phyloP scores from a whole-genome alignment of 2,329 filamentous ascomycete genomes.

The Pseudocercospora cruenta region DNA sequence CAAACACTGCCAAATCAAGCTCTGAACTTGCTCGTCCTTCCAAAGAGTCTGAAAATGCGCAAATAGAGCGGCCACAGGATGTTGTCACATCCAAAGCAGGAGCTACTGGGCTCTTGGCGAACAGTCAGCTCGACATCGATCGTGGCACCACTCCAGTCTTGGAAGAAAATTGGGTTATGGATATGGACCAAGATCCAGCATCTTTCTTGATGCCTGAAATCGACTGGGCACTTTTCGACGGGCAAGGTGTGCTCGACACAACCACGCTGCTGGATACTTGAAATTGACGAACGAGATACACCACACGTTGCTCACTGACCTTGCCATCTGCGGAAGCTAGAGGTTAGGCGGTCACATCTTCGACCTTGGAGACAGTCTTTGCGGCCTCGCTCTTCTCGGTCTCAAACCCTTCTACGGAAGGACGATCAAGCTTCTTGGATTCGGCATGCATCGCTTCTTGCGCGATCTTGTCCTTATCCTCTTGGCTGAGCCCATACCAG shows the following conservation, averaged over 20 bases:
- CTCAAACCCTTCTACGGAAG: not conserved
- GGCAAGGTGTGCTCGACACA: not conserved
- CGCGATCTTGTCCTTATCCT: conserved; percentile 27
- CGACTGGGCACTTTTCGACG: conserved; percentile 7
- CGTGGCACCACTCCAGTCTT: not conserved
- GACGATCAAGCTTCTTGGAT: not conserved
- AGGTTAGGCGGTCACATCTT: not conserved
- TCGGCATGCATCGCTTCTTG: conserved; percentile 23
- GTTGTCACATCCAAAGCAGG: not conserved
- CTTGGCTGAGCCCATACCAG: conserved; percentile 30
- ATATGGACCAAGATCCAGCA: conserved; percentile 13
- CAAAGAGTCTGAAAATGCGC: not conserved
- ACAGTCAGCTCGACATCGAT: not conserved
- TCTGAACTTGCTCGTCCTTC: not conserved
- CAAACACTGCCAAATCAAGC: not conserved
- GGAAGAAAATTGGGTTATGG: conserved; percentile 9
- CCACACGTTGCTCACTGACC: not conserved
- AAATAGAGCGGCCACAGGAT: not conserved
- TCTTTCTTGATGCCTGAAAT: conserved; percentile 9
- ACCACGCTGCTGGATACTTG: not conserved
- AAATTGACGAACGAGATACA: not conserved
- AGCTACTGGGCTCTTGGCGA: not conserved
- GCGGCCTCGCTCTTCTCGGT: not conserved
- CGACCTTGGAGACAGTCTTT: not conserved
- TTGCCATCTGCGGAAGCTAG: not conserved